Conservation (phyloP, 2,329 filamentous ascomycete species). For the Chaetomiaceae sp. region DNA sequence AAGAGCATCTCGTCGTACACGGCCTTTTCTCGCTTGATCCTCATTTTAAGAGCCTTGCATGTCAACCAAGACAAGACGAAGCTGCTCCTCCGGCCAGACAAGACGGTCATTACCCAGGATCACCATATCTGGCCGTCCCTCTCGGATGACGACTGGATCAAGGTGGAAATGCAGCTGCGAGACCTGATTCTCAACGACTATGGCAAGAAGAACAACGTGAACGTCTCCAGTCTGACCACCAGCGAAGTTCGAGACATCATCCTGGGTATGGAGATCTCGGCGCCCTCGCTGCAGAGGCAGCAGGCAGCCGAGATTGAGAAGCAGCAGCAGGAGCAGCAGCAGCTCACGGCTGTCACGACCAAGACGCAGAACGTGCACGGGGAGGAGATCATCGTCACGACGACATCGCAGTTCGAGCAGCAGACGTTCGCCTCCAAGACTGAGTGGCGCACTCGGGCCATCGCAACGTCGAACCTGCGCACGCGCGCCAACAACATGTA, state of each 20-base stretch:
- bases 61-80: constrained; percentile 99
- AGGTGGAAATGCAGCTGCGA: constrained; percentile 93
- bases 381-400: constrained; percentile 97
- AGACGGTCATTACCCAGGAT: constrained; percentile 95
- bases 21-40: constrained; percentile 87
- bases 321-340: constrained; percentile 93
- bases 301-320: constrained; percentile 98
- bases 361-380: constrained; percentile 97
- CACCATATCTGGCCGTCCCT: constrained; percentile 98
- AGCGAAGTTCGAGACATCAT: constrained; percentile 98
- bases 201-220: constrained; percentile 99
- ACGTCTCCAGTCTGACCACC: constrained; percentile 90
- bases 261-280: constrained; percentile 98
- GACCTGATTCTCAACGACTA: constrained; percentile 98
- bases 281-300: constrained; percentile 94
- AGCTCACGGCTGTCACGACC: constrained; percentile 93
- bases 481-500: constrained; percentile 98
- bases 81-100: constrained; percentile 87
- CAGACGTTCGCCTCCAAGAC: constrained; percentile 98
- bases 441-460: constrained; percentile 94
- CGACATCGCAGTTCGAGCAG: constrained; percentile 95
- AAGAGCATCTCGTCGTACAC: constrained; percentile 99
- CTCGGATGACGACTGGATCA: constrained; percentile 96
- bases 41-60: constrained; percentile 90
- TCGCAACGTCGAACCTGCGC: constrained; percentile 90